Base-by-base conservation (phyloP, 768 basidiomycete species). In the Hypholoma fasciculare region DNA sequence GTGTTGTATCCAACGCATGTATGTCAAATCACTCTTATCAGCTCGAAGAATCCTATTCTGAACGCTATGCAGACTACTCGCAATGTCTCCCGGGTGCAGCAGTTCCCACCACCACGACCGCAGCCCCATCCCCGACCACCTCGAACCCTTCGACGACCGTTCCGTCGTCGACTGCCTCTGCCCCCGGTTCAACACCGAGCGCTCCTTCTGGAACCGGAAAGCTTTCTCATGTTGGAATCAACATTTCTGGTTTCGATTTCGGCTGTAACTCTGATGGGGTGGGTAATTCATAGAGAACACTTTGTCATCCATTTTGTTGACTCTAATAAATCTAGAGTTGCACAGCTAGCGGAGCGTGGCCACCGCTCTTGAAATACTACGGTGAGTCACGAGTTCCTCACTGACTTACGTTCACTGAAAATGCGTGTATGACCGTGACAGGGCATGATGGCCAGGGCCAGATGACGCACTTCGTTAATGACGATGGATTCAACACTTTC, bases 231-330 rank as follows among this genome's bases (percentile, higher is more conserved):
- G 71, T 72, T 4, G 81, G 83, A 47, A 72, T 84, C 23, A 83
- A 84, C 66, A 83, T 84, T 49, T 72, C 82, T 34, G 82, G 83
- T 0, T 83, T 82, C 62, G 82, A 84, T 64, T 84, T 85, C 62
- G 79, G 82, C 8, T 81, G 80, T 59, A 69, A 72, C 56, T 69
- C 70, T 7, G 76, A 80, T 57, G 81, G 81, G 16, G 67, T 68
- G 40, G 6, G 65, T 19, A 48, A 6, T 11, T 36, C 43, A 7
- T 54, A 3, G 43, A 7, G 16, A 19, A 27, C 36, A 17, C 6
- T 43, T 27, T 13, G 20, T 6, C 11, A 49, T 16, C 7, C 37
- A 44, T n/a, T 16, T 23, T 20, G 6, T 40, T 23, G 17, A 34
- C 7, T 9, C 30, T 5, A 34, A 6, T 2, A 34, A 34, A 34